A percentile compares a stretch with the other conserved stretches of the same genome.
phyloP scores from a whole-genome alignment of 2,329 filamentous ascomycete genomes.

The Alternaria postmessia region DNA sequence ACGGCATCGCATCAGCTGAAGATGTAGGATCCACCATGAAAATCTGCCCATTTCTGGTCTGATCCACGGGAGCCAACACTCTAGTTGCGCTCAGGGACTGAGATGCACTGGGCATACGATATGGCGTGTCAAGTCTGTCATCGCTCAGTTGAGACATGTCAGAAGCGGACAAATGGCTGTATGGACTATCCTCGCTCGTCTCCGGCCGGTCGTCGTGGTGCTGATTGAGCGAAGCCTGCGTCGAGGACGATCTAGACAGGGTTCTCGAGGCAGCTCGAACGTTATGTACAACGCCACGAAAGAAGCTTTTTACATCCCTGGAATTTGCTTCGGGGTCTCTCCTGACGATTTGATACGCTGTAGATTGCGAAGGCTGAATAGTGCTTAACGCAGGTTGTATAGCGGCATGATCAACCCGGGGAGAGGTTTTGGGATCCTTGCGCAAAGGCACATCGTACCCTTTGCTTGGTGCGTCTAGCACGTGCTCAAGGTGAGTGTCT shows the following conservation, averaged over 20 bases:
- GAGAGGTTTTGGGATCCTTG: conserved; percentile 10
- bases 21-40: background rate
- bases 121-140: conserved; percentile 3
- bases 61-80: conserved; percentile 11
- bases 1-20: conserved; percentile 18
- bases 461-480: background rate
- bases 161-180: conserved; percentile 3
- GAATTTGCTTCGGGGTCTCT: conserved; percentile 11
- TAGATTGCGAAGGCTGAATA: conserved; percentile 11
- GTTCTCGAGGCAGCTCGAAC: conserved; percentile 33
- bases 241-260: conserved; percentile 28
- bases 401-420: conserved; percentile 14
- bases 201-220: conserved; percentile 12
- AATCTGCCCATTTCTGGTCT: conserved; percentile 23
- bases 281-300: conserved; percentile 34
- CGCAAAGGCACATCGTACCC: conserved; percentile 5
- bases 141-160: background rate
- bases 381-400: conserved; percentile 16
- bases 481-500: conserved; percentile 18
- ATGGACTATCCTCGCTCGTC: conserved; percentile 9
- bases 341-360: conserved; percentile 11
- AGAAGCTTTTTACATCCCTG: conserved; percentile 28
- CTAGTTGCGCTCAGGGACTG: conserved; percentile 4
- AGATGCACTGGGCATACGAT: background rate
- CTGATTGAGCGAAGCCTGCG: conserved; percentile 14